Base-by-base conservation (phyloP, 2,329 filamentous ascomycete species). In the Hymenoscyphus occultus region DNA sequence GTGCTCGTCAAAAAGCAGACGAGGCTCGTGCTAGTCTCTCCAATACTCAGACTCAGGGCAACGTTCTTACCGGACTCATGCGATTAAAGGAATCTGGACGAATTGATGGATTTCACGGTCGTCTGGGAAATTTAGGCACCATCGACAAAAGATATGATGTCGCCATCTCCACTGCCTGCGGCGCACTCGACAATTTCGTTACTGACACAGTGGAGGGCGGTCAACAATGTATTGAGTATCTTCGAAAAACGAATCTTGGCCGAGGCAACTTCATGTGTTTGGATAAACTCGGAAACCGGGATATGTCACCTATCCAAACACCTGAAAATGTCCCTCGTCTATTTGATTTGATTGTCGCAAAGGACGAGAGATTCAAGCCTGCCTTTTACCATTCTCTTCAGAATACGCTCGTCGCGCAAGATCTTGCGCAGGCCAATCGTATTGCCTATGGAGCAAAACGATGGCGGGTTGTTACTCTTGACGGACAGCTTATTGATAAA, bases 231-330 rank as follows among this genome's bases (percentile, higher is more conserved):
- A 98, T 99, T 69, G 95, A 98, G 75, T 95, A 99, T 74, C 84
- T 99, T 13, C 88, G 95, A 64, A 99, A 98, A 82, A 99, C 97
- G 73, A 97, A 97, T 71, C 87, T 99, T 3, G 95, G 95, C 13
- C 88, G 96, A 72, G 95, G 93, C 66, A 97, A 97, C 79, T 98
- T 99, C 77, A 98, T 99, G 73, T 91, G 95, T 70, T 84, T 99
- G 16, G 92, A 99, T 77, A 93, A 94, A 75, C 82, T 98, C 59
- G 87, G 92, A 31, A 82, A 85, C 39, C 87, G 92, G 61, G 91
- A 97, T 73, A 80, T 98, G 71, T 88, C 88, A 1, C 80, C 86
- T 0, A 93, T 98, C 62, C 84, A 91, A 65, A 99, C 95, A 0
- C 95, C 95, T 0, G 95, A 99, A 77, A 89, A 92, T 72, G 94